These are phyloP conservation scores for Roridomyces roridus DNA, from an alignment of 768 basidiomycete genomes.

Conservation along the genomic window DNA sequence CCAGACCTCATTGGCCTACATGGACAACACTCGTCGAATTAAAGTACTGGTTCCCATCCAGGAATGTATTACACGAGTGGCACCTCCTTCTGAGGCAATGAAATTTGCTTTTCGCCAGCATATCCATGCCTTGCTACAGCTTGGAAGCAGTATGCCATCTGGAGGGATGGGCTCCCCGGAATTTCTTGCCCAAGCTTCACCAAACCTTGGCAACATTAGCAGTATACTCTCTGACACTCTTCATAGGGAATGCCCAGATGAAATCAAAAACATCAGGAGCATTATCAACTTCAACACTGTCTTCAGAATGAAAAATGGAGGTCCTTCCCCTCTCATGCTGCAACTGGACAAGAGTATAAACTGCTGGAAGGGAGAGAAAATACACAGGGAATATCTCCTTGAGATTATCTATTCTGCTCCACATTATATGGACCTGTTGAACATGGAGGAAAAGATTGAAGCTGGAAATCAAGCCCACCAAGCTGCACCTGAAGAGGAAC, in stretches of 20 bases:
- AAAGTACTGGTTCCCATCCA: slow-evolving; percentile 2
- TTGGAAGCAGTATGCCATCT: neutral
- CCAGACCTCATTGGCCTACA: neutral
- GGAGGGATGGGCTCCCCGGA: neutral
- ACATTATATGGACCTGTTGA: no score
- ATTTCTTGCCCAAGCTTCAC: neutral
- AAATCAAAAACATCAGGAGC: neutral
- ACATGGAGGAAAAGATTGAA: no score
- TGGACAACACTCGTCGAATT: neutral
- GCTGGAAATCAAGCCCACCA: neutral
- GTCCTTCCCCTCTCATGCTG: neutral
- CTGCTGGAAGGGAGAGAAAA: neutral
- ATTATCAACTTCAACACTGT: neutral
- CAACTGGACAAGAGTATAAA: neutral
- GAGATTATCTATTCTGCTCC: no score
- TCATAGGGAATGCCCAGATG: neutral
- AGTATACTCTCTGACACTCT: neutral
- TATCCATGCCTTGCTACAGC: neutral
- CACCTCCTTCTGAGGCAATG: neutral
- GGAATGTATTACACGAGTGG: neutral
- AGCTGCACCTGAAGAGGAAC: neutral
- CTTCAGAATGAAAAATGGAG: neutral
- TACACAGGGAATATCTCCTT: neutral
- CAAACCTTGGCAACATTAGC: slow-evolving; percentile 1
- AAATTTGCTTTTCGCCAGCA: neutral